A percentile compares a stretch with the other conserved stretches of the same genome.
These are phyloP conservation scores for Silene noctiflora DNA, from an alignment of 179 eudicot genomes.

Conservation along the genomic window DNA sequence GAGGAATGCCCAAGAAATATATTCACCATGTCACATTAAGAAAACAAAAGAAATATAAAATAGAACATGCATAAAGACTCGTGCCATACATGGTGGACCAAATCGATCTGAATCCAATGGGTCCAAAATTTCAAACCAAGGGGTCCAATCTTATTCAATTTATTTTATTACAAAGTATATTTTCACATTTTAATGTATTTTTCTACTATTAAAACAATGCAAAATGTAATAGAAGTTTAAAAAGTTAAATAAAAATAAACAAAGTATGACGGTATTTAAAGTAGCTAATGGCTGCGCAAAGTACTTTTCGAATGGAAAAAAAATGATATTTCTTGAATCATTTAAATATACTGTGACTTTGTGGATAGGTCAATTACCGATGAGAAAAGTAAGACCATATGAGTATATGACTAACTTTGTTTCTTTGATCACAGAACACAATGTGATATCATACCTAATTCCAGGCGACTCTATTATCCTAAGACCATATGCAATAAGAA, in stretches of 20 bases:
- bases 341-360: too few species aligned
- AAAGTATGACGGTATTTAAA: not conserved
- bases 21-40: not conserved
- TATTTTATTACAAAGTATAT: too few species aligned
- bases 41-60: not conserved
- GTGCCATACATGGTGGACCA: not conserved
- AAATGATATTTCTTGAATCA: too few species aligned
- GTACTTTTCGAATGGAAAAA: too few species aligned
- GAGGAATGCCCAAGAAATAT: not conserved
- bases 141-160: not conserved
- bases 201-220: not conserved
- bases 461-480: not conserved
- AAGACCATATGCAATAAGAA: not conserved
- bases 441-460: not conserved
- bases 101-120: not conserved
- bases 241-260: not conserved
- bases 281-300: not conserved
- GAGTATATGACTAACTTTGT: too few species aligned
- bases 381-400: too few species aligned
- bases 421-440: not conserved
- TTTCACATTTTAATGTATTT: not conserved
- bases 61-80: not conserved
- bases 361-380: too few species aligned
- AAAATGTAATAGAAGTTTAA: not conserved
- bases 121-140: not conserved